These are phyloP conservation scores for Cymbopogon flexuosus DNA, from an alignment of 202 grass and related monocot species.

Conservation along the genomic window DNA sequence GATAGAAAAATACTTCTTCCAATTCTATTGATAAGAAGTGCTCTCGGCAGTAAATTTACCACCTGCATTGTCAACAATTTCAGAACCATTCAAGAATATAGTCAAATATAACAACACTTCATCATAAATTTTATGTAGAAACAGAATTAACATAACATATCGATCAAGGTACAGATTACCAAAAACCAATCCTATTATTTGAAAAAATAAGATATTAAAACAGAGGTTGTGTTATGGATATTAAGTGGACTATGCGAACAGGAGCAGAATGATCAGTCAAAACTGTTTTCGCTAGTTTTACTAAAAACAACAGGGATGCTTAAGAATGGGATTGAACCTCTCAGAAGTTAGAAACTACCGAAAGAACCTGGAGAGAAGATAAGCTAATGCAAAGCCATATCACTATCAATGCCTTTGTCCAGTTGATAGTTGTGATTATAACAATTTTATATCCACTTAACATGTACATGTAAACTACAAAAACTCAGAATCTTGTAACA, in stretches of 20 bases:
- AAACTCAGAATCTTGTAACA: not conserved
- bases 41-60: slow-evolving; percentile 67
- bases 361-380: slow-evolving; percentile 37
- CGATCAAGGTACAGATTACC: not conserved
- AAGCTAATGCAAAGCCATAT: slow-evolving; percentile 42
- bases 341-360: slow-evolving; percentile 22
- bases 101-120: not conserved
- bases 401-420: slow-evolving; percentile 29
- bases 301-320: not conserved
- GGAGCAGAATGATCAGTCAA: not conserved
- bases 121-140: slow-evolving; percentile 1
- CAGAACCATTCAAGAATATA: not conserved
- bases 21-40: slow-evolving; percentile 84
- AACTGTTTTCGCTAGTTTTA: not conserved
- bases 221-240: not conserved
- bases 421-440: not conserved
- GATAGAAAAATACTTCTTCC: slow-evolving; percentile 65
- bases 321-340: not conserved
- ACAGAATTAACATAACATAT: slow-evolving; percentile 20
- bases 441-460: not conserved
- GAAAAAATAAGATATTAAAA: not conserved
- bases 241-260: not conserved
- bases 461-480: not conserved
- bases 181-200: not conserved
- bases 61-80: slow-evolving; percentile 53